A percentile compares a stretch with the other conserved stretches of the same genome.
phyloP scores from a whole-genome alignment of 108 stramenopile genomes.

The Discostella pseudostelligera region DNA sequence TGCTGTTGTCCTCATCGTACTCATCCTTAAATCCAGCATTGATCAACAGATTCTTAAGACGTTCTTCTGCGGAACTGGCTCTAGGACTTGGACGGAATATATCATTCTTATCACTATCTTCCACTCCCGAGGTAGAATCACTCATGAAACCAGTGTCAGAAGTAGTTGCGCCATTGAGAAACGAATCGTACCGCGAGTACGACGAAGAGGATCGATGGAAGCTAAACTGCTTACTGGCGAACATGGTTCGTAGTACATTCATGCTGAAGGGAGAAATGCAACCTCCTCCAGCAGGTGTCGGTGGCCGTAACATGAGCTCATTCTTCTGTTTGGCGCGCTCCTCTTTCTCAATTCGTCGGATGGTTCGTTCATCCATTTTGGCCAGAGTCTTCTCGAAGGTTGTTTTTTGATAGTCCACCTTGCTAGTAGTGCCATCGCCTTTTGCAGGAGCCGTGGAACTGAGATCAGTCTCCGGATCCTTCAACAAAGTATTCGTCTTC shows the following conservation, averaged over 20 bases:
- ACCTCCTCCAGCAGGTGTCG: conserved; percentile 5
- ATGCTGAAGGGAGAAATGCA: conserved; percentile 35
- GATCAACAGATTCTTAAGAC: conserved; percentile 33
- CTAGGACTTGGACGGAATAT: conserved; percentile 33
- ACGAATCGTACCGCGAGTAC: conserved; percentile 43
- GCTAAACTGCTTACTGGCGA: conserved; percentile 35
- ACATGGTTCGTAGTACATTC: conserved; percentile 25
- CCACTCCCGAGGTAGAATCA: neutral
- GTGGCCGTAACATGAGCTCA: neutral
- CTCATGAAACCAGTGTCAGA: conserved; percentile 8
- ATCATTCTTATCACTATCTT: conserved; percentile 13
- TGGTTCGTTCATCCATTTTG: conserved; percentile 37
- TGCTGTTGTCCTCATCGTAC: neutral
- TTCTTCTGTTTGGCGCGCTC: conserved; percentile 20
- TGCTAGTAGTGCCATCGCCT: neutral
- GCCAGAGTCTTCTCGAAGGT: conserved; percentile 17
- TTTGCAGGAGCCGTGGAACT: neutral
- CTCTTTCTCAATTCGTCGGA: conserved; percentile 29
- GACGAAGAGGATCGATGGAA: conserved; percentile 32
- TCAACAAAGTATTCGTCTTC: neutral
- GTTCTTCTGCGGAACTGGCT: conserved; percentile 16
- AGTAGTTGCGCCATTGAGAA: conserved; percentile 9
- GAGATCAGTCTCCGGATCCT: neutral
- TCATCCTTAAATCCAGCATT: conserved; percentile 31
- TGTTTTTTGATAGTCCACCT: neutral